A percentile compares a stretch with the other conserved stretches of the same genome.
Conservation (phyloP, 2,329 filamentous ascomycete genomes). For the Diplodia intermedia region DNA sequence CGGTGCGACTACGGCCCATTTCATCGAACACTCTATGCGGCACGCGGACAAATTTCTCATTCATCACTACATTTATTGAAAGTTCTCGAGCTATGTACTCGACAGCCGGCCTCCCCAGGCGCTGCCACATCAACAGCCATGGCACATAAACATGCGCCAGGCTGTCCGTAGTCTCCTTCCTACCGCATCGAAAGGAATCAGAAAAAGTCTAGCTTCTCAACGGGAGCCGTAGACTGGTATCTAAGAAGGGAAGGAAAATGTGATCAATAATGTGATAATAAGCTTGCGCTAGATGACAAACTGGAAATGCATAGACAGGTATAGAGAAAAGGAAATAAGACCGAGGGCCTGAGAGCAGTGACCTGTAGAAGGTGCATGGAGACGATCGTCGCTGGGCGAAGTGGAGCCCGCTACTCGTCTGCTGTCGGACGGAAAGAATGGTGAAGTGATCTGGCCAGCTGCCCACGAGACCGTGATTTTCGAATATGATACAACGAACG, state of each 20-base stretch:
- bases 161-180: slow-evolving; percentile 18
- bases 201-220: slow-evolving; percentile 31
- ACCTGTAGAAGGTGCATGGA: slow-evolving; percentile 26
- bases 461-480: slow-evolving; percentile 27
- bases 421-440: slow-evolving; percentile 25
- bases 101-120: slow-evolving; percentile 30
- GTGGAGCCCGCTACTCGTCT: neutral
- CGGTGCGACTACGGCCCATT: neutral
- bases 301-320: slow-evolving; percentile 43
- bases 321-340: slow-evolving; percentile 44
- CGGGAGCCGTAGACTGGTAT: slow-evolving; percentile 49
- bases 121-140: slow-evolving; percentile 20
- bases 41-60: slow-evolving; percentile 7
- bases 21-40: neutral
- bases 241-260: slow-evolving; percentile 48
- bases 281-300: slow-evolving; percentile 37
- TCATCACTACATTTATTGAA: slow-evolving; percentile 31
- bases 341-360: slow-evolving; percentile 33
- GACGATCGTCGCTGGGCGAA: slow-evolving; percentile 24
- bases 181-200: slow-evolving; percentile 26
- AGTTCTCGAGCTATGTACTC: slow-evolving; percentile 28
- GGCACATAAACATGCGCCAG: slow-evolving; percentile 12
- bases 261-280: slow-evolving; percentile 42
- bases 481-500: slow-evolving; percentile 44
- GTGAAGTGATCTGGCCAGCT: slow-evolving; percentile 25